Conservation (phyloP, 768 basidiomycete species). For the Mycena rosella region DNA sequence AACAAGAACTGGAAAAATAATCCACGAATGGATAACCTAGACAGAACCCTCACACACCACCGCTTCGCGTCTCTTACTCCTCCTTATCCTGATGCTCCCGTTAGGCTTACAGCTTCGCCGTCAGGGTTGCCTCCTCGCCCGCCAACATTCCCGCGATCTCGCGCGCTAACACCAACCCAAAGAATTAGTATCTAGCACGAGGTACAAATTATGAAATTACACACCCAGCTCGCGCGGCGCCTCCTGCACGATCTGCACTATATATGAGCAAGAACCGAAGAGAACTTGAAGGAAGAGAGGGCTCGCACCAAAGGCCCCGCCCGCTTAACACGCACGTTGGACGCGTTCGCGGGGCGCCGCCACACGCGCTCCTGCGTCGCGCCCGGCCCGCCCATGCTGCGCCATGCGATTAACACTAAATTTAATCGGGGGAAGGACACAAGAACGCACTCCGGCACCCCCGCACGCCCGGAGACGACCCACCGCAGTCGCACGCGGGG, state of each 20-base stretch:
- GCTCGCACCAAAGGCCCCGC: constrained; percentile 60
- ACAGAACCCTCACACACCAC: too few species aligned
- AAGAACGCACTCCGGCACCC: constrained; percentile 50
- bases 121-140: background rate
- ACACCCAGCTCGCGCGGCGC: constrained; percentile 50
- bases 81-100: too few species aligned
- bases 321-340: constrained; percentile 52
- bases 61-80: too few species aligned
- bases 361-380: constrained; percentile 55
- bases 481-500: constrained; percentile 64
- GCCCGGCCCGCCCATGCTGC: constrained; percentile 50
- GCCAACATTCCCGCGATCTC: constrained; percentile 16
- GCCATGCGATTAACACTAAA: background rate
- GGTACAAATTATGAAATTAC: too few species aligned
- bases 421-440: background rate
- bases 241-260: constrained; percentile 58
- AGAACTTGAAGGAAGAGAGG: too few species aligned
- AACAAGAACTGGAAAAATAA: too few species aligned
- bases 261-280: too few species aligned
- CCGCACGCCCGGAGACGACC: constrained; percentile 63
- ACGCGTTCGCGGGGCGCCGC: constrained; percentile 56
- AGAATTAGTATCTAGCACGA: background rate
- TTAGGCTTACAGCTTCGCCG: too few species aligned
- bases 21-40: too few species aligned
- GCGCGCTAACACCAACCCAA: background rate